Percentiles rank a stretch among this genome's conserved stretches.
Evolutionary conservation across 495 filamentous ascomycete species (phyloP).

Genomic region (Choiromyces venosus): DNA sequence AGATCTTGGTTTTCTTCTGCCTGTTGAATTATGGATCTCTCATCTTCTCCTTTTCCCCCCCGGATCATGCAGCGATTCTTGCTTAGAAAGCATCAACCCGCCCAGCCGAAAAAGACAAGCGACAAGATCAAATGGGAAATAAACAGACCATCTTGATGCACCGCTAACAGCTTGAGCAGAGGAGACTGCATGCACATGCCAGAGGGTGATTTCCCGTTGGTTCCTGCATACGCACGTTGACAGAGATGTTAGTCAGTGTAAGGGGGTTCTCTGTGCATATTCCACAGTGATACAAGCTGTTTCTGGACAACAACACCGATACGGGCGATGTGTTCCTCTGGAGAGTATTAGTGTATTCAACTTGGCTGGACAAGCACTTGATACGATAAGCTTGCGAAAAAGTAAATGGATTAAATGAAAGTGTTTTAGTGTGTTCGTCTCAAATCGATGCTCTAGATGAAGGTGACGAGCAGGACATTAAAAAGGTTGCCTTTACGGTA

Average conservation of each 20-base stretch:
- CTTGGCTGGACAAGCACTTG: too few species aligned
- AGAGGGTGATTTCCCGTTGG: neutral
- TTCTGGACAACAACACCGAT: neutral
- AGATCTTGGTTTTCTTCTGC: neutral
- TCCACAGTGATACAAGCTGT: neutral
- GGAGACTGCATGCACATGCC: neutral
- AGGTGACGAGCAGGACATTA: too few species aligned
- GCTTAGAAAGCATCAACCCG: neutral
- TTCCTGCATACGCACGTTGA: neutral
- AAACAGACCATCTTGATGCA: neutral
- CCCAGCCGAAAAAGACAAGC: neutral
- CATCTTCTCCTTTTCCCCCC: too few species aligned
- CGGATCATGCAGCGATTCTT: neutral
- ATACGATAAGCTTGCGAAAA: neutral
- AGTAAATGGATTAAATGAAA: neutral
- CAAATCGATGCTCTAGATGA: too few species aligned
- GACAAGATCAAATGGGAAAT: neutral
- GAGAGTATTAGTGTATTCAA: neutral
- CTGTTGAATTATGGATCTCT: neutral
- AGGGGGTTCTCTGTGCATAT: neutral
- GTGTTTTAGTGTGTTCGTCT: neutral
- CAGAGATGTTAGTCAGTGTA: neutral
- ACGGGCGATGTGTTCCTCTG: too few species aligned
- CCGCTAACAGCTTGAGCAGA: neutral
- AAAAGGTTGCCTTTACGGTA: too few species aligned